Conservation (phyloP, 306 rosid species). For the Arachis stenosperma region DNA sequence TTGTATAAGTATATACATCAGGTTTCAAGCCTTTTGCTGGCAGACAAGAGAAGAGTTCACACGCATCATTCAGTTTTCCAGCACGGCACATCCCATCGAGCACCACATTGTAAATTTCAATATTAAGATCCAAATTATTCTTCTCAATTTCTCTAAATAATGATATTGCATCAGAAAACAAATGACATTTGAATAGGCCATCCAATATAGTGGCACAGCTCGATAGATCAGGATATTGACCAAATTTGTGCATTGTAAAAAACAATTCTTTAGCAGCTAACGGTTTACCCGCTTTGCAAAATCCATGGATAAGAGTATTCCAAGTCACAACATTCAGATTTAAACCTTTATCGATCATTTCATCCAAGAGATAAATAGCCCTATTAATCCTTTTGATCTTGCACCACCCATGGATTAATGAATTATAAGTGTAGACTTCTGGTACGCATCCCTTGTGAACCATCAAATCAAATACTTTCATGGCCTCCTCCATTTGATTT, state of each 20-base stretch:
- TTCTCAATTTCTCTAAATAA: conserved; percentile 12
- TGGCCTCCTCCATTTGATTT: neutral
- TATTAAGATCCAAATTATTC: conserved; percentile 33
- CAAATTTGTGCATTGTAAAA: conserved; percentile 25
- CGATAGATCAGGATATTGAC: conserved; percentile 3
- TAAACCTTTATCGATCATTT: neutral
- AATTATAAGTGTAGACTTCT: too few species aligned
- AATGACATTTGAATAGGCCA: conserved; percentile 17
- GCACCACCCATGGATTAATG: too few species aligned
- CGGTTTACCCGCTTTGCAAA: neutral
- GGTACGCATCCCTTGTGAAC: too few species aligned
- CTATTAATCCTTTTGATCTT: too few species aligned
- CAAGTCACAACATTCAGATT: conserved; percentile 39
- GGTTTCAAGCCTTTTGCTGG: conserved; percentile 36
- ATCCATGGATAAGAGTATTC: conserved; percentile 31
- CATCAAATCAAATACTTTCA: too few species aligned
- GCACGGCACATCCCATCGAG: conserved; percentile 39
- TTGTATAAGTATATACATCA: conserved; percentile 34
- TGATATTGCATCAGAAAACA: conserved; percentile 18
- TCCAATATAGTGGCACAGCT: conserved; percentile 15
- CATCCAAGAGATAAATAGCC: too few species aligned
- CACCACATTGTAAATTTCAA: conserved; percentile 41
- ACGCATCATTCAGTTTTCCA: conserved; percentile 38
- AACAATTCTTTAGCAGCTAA: conserved; percentile 21
- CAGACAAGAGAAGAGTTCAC: conserved; percentile 32